Evolutionary conservation across 2,329 filamentous ascomycete species (phyloP), one percentile per base, ranked within the genome.

Genomic region (Lasiodiplodia hormozganensis): DNA sequence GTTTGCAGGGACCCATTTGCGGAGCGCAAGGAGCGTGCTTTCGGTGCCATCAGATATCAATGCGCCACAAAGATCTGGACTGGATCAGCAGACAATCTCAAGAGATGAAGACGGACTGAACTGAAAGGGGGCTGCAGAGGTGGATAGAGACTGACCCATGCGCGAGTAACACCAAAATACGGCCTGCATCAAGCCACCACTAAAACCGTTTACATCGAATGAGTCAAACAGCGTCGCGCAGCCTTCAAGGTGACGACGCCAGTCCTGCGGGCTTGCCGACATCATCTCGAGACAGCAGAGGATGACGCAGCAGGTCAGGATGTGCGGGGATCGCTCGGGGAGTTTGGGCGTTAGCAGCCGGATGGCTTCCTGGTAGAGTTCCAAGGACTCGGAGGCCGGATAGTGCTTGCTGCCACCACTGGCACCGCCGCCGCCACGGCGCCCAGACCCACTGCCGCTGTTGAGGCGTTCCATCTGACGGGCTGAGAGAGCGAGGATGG

Each of bases 161-260:
- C 84, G 79, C 0, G 84, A 84, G 74, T 86, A 86, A 67, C 83
- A 85, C 85, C 85, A 87, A 69, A 86, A 87, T 0, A 87, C 74
- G 1, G 85, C 84, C 71, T 86, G 82, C 18, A 85, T 79, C 2
- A 85, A 77, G 3, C 83, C 83, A 0, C 83, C 84, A 0, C 81
- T 82, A 69, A 86, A 85, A 0, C 85, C 85, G 70, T 85, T 83
- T 51, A 86, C 84, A 0, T 82, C 83, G 3, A 83, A 81, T 0
- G 85, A 82, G 70, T 85, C 80, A 70, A 86, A 83, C 0, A 86
- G 74, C 62, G 81, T 82, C 4, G 85, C 84, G 69, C 85, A 86
- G 0, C 84, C 85, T 69, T 86, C 85, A 0, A 87, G 78, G 70
- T 86, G 85, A 1, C 82, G 82, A 28, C 81, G 80, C 84, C 85